Evolutionary conservation across 2,329 filamentous ascomycete species (phyloP).

Genomic region (Colletotrichum sp.): DNA sequence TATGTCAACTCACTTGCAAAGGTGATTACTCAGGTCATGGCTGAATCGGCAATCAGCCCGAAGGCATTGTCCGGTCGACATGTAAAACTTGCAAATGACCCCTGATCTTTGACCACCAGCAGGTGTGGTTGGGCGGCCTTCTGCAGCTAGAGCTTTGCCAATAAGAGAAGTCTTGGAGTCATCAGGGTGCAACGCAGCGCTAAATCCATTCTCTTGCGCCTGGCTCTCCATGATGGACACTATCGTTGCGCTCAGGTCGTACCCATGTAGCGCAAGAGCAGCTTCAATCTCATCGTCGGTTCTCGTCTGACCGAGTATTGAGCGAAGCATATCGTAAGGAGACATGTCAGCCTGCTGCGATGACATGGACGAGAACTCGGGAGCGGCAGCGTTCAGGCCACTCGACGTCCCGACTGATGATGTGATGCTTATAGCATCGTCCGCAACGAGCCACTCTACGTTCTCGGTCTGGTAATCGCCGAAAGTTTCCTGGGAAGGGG

Average conservation of each 20-base stretch:
- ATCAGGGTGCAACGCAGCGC: conserved; percentile 35
- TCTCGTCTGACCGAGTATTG: conserved; percentile 86
- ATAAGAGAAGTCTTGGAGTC: conserved; percentile 77
- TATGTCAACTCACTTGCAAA: conserved; percentile 85
- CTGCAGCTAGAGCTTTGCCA: conserved; percentile 85
- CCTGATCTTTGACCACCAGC: conserved; percentile 75
- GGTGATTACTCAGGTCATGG: conserved; percentile 91
- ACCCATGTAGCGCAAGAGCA: conserved; percentile 87
- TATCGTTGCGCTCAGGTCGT: conserved; percentile 92
- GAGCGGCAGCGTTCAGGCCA: conserved; percentile 77
- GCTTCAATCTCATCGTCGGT: conserved; percentile 94
- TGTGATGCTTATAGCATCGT: conserved; percentile 80
- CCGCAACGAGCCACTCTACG: conserved; percentile 96
- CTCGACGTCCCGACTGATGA: conserved; percentile 75
- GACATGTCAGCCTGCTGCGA: conserved; percentile 87
- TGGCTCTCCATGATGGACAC: conserved; percentile 84
- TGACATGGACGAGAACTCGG: conserved; percentile 71
- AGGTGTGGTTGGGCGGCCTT: conserved; percentile 78
- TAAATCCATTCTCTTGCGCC: conserved; percentile 44
- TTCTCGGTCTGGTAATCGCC: conserved; percentile 93
- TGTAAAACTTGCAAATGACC: conserved; percentile 95
- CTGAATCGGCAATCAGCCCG: conserved; percentile 96
- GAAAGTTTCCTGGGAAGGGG: conserved; percentile 82
- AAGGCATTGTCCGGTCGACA: conserved; percentile 94
- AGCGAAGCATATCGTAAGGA: conserved; percentile 96